Percentiles rank a stretch among this genome's conserved stretches.
Conservation (phyloP, 495 filamentous ascomycete species). For the Filosporella fistucella region DNA sequence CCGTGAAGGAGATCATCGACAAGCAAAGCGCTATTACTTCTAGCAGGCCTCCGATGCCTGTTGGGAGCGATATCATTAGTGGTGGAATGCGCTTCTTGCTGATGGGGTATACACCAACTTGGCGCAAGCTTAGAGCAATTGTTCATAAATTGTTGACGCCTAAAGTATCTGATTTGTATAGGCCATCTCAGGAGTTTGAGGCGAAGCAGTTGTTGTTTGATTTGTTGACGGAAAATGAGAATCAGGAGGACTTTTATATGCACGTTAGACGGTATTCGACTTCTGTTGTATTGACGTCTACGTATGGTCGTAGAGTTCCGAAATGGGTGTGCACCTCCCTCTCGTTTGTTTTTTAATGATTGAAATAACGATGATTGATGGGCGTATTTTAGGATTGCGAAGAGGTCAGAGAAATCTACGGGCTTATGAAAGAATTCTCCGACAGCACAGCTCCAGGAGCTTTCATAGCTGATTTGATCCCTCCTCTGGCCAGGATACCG, state of each 20-base stretch:
- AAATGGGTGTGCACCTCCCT: conserved; percentile 24
- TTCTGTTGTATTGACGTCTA: conserved; percentile 29
- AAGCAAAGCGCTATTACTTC: conserved; percentile 29
- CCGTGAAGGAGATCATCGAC: conserved; percentile 35
- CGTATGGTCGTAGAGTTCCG: conserved; percentile 29
- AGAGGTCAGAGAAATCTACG: too few relatives aligned
- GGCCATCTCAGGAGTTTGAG: conserved; percentile 43
- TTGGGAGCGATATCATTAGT: conserved; percentile 23
- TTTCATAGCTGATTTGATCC: too few relatives aligned
- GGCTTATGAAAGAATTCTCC: too few relatives aligned
- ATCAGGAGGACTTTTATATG: conserved; percentile 28
- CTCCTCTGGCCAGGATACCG: neutral
- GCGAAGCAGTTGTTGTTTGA: conserved; percentile 38
- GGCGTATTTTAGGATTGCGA: too few relatives aligned
- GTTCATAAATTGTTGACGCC: conserved; percentile 28
- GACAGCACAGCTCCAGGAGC: too few relatives aligned
- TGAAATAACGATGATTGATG: too few relatives aligned
- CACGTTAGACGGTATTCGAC: conserved; percentile 33
- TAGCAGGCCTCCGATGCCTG: conserved; percentile 25
- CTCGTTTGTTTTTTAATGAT: neutral
- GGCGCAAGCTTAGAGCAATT: conserved; percentile 33
- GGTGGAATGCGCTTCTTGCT: conserved; percentile 33
- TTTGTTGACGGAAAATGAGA: conserved; percentile 24
- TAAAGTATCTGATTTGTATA: conserved; percentile 21
- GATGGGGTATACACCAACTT: conserved; percentile 40